phyloP scores from a whole-genome alignment of 345 rosid species.

The Citrus glauca region DNA sequence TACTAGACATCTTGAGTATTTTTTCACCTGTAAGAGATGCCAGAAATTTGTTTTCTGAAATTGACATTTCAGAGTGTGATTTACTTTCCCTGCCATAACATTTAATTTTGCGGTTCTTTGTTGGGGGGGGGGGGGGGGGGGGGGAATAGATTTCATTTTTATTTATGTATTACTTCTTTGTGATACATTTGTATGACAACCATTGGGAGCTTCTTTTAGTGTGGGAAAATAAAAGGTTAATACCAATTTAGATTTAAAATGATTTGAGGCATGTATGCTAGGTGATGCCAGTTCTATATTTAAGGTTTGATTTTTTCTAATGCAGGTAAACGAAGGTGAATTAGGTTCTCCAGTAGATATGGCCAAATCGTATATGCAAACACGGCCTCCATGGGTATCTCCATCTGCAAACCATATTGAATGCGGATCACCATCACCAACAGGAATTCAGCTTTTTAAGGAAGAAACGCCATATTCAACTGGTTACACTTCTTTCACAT shows the following conservation, averaged over 20 bases:
- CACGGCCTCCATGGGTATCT: slow-evolving; percentile 74
- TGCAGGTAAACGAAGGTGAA: slow-evolving; percentile 56
- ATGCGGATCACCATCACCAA: slow-evolving; percentile 39
- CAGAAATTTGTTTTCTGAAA: neutral
- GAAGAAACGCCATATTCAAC: slow-evolving; percentile 50
- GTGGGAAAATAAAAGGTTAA: neutral
- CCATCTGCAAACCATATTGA: slow-evolving; percentile 39
- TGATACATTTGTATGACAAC: neutral
- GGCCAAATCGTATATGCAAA: slow-evolving; percentile 81
- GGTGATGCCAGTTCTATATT: neutral
- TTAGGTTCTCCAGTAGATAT: slow-evolving; percentile 71
- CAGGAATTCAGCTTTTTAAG: slow-evolving; percentile 37
- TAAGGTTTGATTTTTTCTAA: neutral
- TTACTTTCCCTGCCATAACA: no score
- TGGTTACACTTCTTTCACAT: slow-evolving; percentile 35
- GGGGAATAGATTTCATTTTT: neutral
- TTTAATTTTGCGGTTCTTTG: no score
- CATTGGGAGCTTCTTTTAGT: neutral
- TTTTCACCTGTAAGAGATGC: neutral
- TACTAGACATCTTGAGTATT: neutral
- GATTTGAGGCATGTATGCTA: neutral
- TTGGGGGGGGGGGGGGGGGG: no score
- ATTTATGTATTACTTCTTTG: neutral
- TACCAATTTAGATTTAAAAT: neutral
- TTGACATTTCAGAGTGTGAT: neutral